phyloP scores from a whole-genome alignment of 495 filamentous ascomycete genomes.

The Penicillium silybi region DNA sequence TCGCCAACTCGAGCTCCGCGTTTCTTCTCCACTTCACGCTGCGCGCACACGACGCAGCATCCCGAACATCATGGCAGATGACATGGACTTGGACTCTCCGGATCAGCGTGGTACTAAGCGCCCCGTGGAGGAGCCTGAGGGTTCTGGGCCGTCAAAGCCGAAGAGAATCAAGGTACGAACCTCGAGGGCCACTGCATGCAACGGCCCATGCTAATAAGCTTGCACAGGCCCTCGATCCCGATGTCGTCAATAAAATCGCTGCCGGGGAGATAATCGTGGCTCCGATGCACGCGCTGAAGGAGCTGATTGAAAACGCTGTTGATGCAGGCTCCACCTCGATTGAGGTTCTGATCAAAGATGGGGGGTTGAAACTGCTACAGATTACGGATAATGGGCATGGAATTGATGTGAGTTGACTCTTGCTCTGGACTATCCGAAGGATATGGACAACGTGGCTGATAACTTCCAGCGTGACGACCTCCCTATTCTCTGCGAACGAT shows the following conservation, averaged over 20 bases:
- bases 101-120: constrained; percentile 60
- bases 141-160: constrained; percentile 40
- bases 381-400: constrained; percentile 98
- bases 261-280: constrained; percentile 99
- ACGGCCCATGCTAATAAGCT: background rate
- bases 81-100: constrained; percentile 42
- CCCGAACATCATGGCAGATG: constrained; percentile 34
- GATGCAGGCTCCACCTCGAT: constrained; percentile 91
- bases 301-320: constrained; percentile 95
- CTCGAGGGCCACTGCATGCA: background rate
- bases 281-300: constrained; percentile 94
- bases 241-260: constrained; percentile 98
- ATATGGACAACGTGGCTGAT: constrained; percentile 3
- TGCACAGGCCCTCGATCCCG: constrained; percentile 75
- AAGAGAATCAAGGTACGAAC: constrained; percentile 61
- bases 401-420: constrained; percentile 65
- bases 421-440: background rate
- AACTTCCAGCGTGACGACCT: constrained; percentile 74
- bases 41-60: constrained; percentile 3
- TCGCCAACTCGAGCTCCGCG: constrained; percentile 12
- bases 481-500: constrained; percentile 90
- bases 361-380: constrained; percentile 93
- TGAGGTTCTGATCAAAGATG: constrained; percentile 91
- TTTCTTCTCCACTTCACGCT: constrained; percentile 19
- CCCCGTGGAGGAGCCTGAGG: constrained; percentile 48